Conservation (phyloP, 2,329 filamentous ascomycete genomes). For the Lachnellula willkommii region DNA sequence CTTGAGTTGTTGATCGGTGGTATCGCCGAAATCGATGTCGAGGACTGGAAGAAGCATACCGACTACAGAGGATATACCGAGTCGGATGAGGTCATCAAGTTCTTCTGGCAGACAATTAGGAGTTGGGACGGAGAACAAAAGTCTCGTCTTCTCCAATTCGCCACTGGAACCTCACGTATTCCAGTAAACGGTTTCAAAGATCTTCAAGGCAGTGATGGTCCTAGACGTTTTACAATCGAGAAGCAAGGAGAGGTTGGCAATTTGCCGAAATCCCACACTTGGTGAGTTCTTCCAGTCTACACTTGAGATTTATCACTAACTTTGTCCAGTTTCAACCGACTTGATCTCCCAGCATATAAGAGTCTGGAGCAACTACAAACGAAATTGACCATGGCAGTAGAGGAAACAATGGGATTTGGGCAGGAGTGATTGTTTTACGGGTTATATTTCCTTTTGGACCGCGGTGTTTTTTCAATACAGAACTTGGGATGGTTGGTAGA, state of each 20-base stretch:
- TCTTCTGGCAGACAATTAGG: conserved; percentile 98
- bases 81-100: conserved; percentile 92
- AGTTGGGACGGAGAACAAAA: conserved; percentile 99
- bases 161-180: conserved; percentile 94
- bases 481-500: conserved; percentile 12
- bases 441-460: conserved; percentile 14
- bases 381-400: conserved; percentile 94
- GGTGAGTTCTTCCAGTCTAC: conserved; percentile 54
- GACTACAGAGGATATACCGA: conserved; percentile 99
- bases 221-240: conserved; percentile 93
- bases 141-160: conserved; percentile 90
- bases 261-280: conserved; percentile 94
- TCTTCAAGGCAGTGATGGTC: conserved; percentile 92
- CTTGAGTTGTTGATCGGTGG: conserved; percentile 93
- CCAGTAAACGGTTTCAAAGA: conserved; percentile 99
- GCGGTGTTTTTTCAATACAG: conserved; percentile 23
- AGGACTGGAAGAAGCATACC: conserved; percentile 99
- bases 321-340: conserved; percentile 77
- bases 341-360: conserved; percentile 94
- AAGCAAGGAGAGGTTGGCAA: conserved; percentile 90
- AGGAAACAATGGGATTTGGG: conserved; percentile 97
- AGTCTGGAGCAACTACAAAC: conserved; percentile 74
- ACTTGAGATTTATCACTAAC: conserved; percentile 9
- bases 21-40: conserved; percentile 99
- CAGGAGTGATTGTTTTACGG: conserved; percentile 62